phyloP scores from a whole-genome alignment of 2,329 filamentous ascomycete species.

The Penicillium hesseltinei region DNA sequence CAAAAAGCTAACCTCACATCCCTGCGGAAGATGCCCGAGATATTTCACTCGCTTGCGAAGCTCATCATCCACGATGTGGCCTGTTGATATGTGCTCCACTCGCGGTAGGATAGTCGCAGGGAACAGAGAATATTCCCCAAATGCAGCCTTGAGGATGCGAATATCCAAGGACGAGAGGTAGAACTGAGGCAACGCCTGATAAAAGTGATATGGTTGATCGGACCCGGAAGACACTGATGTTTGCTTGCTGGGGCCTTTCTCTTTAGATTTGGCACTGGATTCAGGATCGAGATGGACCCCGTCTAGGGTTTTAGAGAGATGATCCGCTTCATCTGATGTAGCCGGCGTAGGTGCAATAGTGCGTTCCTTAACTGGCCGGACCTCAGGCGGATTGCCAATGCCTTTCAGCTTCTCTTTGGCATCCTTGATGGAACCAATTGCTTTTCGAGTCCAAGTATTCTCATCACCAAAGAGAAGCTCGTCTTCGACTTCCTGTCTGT shows the following conservation, averaged over 20 bases:
- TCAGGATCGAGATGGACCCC: constrained; percentile 21
- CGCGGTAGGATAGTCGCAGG: constrained; percentile 82
- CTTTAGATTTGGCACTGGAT: constrained; percentile 24
- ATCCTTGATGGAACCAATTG: constrained; percentile 69
- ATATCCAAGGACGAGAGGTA: constrained; percentile 91
- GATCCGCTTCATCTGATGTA: constrained; percentile 19
- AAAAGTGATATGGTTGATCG: constrained; percentile 73
- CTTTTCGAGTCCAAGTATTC: constrained; percentile 86
- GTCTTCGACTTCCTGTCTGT: constrained; percentile 79
- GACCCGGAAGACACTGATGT: constrained; percentile 46
- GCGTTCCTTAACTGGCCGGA: constrained; percentile 47
- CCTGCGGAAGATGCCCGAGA: constrained; percentile 78
- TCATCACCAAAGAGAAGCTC: constrained; percentile 90
- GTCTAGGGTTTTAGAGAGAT: constrained; percentile 27
- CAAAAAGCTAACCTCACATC: constrained; percentile 86
- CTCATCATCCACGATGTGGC: constrained; percentile 82
- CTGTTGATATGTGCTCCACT: constrained; percentile 84
- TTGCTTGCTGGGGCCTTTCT: constrained; percentile 26
- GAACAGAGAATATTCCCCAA: constrained; percentile 77
- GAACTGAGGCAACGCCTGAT: constrained; percentile 80
- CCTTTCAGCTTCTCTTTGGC: constrained; percentile 72
- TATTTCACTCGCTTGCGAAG: constrained; percentile 83
- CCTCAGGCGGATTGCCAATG: constrained; percentile 63
- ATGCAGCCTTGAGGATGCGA: constrained; percentile 84
- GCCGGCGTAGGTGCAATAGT: constrained; percentile 47